These are phyloP conservation scores for Pestalotiopsis sp. DNA, from an alignment of 2,329 filamentous ascomycete species.

Conservation along the genomic window DNA sequence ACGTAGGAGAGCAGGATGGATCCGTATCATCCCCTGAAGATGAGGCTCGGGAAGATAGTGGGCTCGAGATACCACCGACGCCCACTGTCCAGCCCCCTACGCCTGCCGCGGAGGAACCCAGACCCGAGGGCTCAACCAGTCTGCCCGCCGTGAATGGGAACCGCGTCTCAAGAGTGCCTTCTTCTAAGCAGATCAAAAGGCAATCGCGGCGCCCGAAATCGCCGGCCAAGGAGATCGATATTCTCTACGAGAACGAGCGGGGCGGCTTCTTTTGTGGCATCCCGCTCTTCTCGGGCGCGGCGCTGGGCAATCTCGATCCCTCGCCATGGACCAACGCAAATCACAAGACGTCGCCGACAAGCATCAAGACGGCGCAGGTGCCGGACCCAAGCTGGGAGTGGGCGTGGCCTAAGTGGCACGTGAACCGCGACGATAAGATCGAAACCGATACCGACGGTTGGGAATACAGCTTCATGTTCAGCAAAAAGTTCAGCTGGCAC, in stretches of 20 bases:
- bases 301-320: constrained; percentile 83
- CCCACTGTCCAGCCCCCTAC: not conserved
- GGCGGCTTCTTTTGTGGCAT: constrained; percentile 87
- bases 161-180: constrained; percentile 5
- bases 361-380: constrained; percentile 83
- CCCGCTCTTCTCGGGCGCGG: constrained; percentile 83
- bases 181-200: not conserved
- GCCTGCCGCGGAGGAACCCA: constrained; percentile 4
- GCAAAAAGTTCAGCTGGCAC: constrained; percentile 78
- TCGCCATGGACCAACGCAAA: constrained; percentile 79
- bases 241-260: constrained; percentile 94
- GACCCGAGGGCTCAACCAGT: not conserved
- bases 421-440: constrained; percentile 73
- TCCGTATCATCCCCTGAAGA: not conserved
- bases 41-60: not conserved
- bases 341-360: constrained; percentile 60
- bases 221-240: constrained; percentile 67
- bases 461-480: constrained; percentile 93
- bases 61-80: not conserved
- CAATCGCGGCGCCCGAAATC: constrained; percentile 19
- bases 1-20: not conserved
- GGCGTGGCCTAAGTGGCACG: constrained; percentile 67
- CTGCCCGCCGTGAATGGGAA: constrained; percentile 8
- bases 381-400: constrained; percentile 96
- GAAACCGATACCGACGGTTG: constrained; percentile 79